Percentiles rank a stretch among this genome's conserved stretches.
These are phyloP conservation scores for Daldinia bambusicola DNA, from an alignment of 495 filamentous ascomycete genomes.

Conservation along the genomic window DNA sequence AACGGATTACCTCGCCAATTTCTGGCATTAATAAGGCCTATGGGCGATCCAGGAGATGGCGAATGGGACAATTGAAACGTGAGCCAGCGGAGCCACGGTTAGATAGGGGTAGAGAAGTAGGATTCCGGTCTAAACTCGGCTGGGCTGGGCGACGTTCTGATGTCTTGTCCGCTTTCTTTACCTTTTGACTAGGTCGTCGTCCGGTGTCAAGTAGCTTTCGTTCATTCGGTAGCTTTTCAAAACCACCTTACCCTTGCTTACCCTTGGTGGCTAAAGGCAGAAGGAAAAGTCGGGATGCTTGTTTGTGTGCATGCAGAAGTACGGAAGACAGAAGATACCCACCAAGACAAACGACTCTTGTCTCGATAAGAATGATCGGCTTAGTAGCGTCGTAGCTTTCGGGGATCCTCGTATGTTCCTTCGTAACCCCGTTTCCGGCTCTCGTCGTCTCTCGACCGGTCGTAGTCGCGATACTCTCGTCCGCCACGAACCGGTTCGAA, in stretches of 20 bases:
- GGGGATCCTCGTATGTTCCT: slow-evolving; percentile 78
- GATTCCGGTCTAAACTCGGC: background rate
- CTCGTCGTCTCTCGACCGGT: slow-evolving; percentile 64
- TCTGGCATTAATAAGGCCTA: slow-evolving; percentile 18
- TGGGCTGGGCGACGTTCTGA: background rate
- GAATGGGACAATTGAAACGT: slow-evolving; percentile 19
- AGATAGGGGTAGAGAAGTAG: slow-evolving; percentile 6
- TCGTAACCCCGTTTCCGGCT: slow-evolving; percentile 71
- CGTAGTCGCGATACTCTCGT: slow-evolving; percentile 54
- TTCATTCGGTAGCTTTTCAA: slow-evolving; percentile 24
- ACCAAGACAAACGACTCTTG: slow-evolving; percentile 55
- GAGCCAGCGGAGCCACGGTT: background rate
- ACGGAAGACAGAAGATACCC: slow-evolving; percentile 57
- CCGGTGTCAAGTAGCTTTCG: slow-evolving; percentile 19
- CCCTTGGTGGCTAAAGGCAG: slow-evolving; percentile 69
- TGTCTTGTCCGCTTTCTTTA: slow-evolving; percentile 23
- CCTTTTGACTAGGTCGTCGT: slow-evolving; percentile 30
- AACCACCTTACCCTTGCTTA: slow-evolving; percentile 65
- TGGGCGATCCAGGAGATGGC: slow-evolving; percentile 12
- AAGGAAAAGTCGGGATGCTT: slow-evolving; percentile 52
- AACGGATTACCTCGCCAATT: slow-evolving; percentile 46
- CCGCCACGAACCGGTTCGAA: slow-evolving; percentile 72
- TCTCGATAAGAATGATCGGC: slow-evolving; percentile 45
- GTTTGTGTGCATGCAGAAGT: slow-evolving; percentile 36
- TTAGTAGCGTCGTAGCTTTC: slow-evolving; percentile 81